phyloP scores from a whole-genome alignment of 257 asterid genomes.

The Rauvolfia tetraphylla region DNA sequence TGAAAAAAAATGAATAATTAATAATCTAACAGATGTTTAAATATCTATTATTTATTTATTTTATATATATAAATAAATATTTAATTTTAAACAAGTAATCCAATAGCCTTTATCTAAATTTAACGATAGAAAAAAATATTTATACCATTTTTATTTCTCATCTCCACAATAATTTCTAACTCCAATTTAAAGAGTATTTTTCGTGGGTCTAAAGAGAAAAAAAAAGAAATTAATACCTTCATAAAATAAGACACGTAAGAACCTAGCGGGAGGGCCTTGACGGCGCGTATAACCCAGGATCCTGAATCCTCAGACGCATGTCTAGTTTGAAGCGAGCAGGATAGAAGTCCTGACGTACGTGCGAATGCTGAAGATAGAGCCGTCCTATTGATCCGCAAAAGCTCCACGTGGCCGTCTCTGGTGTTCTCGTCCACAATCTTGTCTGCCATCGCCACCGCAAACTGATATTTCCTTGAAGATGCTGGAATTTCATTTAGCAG shows the following conservation, averaged over 20 bases:
- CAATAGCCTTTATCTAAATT: too few species aligned
- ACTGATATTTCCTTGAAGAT: constrained; percentile 35
- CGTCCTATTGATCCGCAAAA: constrained; percentile 23
- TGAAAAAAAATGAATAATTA: too few species aligned
- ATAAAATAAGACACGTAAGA: constrained; percentile 15
- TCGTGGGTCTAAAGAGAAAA: too few species aligned
- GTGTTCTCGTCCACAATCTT: constrained; percentile 28
- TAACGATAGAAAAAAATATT: too few species aligned
- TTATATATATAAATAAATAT: too few species aligned
- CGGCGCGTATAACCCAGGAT: constrained; percentile 20
- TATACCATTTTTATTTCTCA: too few species aligned
- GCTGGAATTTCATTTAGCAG: constrained; percentile 32
- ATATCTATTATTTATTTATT: too few species aligned
- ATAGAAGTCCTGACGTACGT: constrained; percentile 24
- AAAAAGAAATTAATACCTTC: not conserved
- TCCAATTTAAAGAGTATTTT: too few species aligned
- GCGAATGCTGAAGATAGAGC: constrained; percentile 29
- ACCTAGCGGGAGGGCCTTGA: constrained; percentile 21
- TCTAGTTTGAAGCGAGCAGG: constrained; percentile 15
- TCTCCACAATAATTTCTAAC: too few species aligned
- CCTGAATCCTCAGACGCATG: constrained; percentile 6
- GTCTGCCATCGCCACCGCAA: constrained; percentile 35
- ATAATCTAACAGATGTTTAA: too few species aligned
- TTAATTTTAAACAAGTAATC: too few species aligned
- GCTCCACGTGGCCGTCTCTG: constrained; percentile 30